Evolutionary conservation across 495 filamentous ascomycete genomes (phyloP).

Genomic region (Lepidopterella palustris): DNA sequence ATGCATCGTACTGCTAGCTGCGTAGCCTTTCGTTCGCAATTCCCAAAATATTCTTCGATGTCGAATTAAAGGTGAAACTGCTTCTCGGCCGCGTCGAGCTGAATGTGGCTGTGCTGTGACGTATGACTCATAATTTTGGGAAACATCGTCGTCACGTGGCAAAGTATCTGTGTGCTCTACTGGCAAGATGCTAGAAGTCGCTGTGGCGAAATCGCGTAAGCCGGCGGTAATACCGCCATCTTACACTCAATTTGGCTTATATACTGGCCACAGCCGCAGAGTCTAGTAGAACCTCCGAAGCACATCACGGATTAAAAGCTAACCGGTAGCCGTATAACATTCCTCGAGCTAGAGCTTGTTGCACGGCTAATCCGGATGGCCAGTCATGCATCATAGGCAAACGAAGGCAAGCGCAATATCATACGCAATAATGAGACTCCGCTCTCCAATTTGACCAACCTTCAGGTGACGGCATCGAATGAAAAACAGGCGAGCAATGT

Average conservation of each 20-base stretch:
- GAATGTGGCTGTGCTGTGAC: neutral
- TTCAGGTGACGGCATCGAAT: neutral
- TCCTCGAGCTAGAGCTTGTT: neutral
- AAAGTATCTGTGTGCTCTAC: neutral
- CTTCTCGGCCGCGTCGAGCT: neutral
- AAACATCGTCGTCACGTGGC: neutral
- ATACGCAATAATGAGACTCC: neutral
- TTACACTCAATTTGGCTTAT: neutral
- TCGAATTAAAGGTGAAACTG: constrained; percentile 3
- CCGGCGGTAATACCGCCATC: neutral
- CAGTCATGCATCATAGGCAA: neutral
- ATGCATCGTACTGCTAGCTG: constrained; percentile 11
- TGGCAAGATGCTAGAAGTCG: neutral
- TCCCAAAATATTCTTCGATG: constrained; percentile 1
- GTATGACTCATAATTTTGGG: neutral
- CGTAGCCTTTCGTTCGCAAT: neutral
- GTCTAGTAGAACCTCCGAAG: neutral
- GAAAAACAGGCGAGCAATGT: neutral
- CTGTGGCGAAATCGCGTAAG: constrained; percentile 1
- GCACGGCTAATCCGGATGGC: neutral
- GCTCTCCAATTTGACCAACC: neutral
- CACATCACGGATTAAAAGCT: neutral
- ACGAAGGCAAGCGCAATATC: neutral
- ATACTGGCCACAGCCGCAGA: neutral
- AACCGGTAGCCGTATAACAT: neutral